These are phyloP conservation scores for Termitomyces eurrhizus DNA, from an alignment of 768 basidiomycete species.

Conservation along the genomic window DNA sequence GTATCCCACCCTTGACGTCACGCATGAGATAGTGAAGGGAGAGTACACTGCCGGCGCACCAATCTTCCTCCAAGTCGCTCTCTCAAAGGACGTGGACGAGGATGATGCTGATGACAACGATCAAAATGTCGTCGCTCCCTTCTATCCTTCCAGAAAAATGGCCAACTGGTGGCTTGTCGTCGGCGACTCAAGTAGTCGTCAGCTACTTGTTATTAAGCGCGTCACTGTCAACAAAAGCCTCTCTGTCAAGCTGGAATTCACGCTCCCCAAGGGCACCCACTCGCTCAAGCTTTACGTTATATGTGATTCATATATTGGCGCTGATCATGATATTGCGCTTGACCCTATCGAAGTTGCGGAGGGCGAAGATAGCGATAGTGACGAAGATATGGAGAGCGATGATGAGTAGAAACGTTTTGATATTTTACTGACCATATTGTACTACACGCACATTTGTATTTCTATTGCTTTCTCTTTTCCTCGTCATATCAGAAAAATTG, in stretches of 20 bases:
- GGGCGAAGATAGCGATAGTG: slow-evolving; percentile 84
- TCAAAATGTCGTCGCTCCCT: slow-evolving; percentile 88
- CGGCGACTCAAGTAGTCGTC: slow-evolving; percentile 76
- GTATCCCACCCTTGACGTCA: slow-evolving; percentile 94
- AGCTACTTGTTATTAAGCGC: slow-evolving; percentile 82
- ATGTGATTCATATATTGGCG: slow-evolving; percentile 88
- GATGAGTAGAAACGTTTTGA: slow-evolving; percentile 25
- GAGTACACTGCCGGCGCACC: slow-evolving; percentile 85
- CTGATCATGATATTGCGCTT: slow-evolving; percentile 87
- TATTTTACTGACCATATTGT: slow-evolving; percentile 7
- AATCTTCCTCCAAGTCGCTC: slow-evolving; percentile 72
- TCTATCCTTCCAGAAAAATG: slow-evolving; percentile 87
- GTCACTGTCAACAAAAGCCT: slow-evolving; percentile 88
- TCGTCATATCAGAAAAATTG: not conserved
- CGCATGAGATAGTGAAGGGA: slow-evolving; percentile 80
- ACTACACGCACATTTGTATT: slow-evolving; percentile 12
- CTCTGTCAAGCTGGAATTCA: slow-evolving; percentile 86
- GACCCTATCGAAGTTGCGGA: slow-evolving; percentile 85
- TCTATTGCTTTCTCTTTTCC: not conserved
- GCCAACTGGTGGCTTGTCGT: slow-evolving; percentile 98
- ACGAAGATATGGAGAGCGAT: slow-evolving; percentile 69
- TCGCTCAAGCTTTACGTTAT: slow-evolving; percentile 85
- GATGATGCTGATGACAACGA: slow-evolving; percentile 65
- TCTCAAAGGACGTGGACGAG: slow-evolving; percentile 80
- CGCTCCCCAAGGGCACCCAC: slow-evolving; percentile 80